Conservation (phyloP, 2,329 filamentous ascomycete genomes). For the Fusarium sp. region DNA sequence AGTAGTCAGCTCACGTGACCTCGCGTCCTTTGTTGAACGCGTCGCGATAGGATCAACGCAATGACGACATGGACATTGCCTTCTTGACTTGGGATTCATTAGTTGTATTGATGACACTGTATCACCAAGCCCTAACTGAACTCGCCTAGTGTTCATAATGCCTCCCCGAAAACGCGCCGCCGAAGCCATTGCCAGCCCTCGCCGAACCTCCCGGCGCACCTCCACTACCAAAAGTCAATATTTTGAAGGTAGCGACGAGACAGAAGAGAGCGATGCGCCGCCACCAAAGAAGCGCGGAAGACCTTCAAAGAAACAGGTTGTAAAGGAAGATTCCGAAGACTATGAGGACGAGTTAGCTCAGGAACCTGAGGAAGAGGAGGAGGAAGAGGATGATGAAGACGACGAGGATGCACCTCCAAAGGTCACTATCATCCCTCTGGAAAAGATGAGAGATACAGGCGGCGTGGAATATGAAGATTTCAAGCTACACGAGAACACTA, state of each 20-base stretch:
- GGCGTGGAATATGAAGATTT: conserved; percentile 65
- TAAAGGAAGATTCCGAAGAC: conserved; percentile 48
- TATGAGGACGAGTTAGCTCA: conserved; percentile 46
- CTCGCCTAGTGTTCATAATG: conserved; percentile 49
- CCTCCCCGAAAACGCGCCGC: conserved; percentile 58
- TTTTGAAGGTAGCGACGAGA: conserved; percentile 58
- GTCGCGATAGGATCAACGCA: conserved; percentile 38
- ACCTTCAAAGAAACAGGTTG: conserved; percentile 43
- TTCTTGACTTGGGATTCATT: conserved; percentile 2
- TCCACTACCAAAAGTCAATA: conserved; percentile 66
- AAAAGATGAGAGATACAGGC: conserved; percentile 54
- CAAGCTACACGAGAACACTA: conserved; percentile 70
- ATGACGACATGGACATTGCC: conserved; percentile 46
- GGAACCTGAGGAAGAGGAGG: conserved; percentile 48
- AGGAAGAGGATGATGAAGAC: conserved; percentile 53
- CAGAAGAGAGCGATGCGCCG: conserved; percentile 45
- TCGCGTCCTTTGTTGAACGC: conserved; percentile 44
- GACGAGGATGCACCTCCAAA: conserved; percentile 57
- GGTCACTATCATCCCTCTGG: conserved; percentile 55
- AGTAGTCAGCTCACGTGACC: conserved; percentile 44
- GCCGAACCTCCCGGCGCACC: conserved; percentile 65
- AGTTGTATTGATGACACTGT: conserved; percentile 5
- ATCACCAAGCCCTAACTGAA: not conserved
- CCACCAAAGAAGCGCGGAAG: conserved; percentile 51
- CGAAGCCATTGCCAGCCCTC: conserved; percentile 51